A percentile compares a stretch with the other conserved stretches of the same genome.
These are phyloP conservation scores for Chloris gayana DNA, from an alignment of 176 grass and related monocot species.

Conservation along the genomic window DNA sequence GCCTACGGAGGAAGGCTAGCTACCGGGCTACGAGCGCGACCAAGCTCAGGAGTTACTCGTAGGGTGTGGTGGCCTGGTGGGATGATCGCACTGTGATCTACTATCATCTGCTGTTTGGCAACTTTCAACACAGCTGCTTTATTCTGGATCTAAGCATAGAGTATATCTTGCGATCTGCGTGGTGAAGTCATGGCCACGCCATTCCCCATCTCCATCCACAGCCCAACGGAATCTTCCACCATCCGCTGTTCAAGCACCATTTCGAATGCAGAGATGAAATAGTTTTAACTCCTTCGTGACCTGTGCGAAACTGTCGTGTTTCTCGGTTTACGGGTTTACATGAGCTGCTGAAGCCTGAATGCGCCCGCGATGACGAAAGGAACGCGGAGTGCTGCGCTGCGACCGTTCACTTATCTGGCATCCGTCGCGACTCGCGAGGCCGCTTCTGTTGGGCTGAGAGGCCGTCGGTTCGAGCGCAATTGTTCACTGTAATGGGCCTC, in stretches of 20 bases:
- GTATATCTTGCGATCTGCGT: background rate
- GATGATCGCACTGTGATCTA: background rate
- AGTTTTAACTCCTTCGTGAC: too few species aligned
- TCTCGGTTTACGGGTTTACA: too few species aligned
- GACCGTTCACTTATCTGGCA: too few species aligned
- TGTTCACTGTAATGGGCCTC: too few species aligned
- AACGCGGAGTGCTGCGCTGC: too few species aligned
- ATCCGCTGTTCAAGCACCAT: background rate
- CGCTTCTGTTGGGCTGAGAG: too few species aligned
- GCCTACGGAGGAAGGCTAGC: background rate
- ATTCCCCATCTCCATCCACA: background rate
- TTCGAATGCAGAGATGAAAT: background rate
- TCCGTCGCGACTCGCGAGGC: too few species aligned
- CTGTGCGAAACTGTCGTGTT: too few species aligned
- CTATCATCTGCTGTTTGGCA: background rate
- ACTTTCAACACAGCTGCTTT: background rate
- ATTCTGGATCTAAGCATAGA: background rate
- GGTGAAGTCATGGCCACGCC: slow-evolving; percentile 16
- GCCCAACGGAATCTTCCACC: background rate
- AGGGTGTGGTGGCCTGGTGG: background rate
- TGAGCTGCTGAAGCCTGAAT: too few species aligned
- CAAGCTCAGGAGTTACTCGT: background rate
- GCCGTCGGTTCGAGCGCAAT: too few species aligned
- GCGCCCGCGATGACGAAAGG: too few species aligned
- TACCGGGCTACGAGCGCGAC: background rate